A percentile compares a stretch with the other conserved stretches of the same genome.
Conservation (phyloP, 2,329 filamentous ascomycete genomes). For the Nothopassalora personata region DNA sequence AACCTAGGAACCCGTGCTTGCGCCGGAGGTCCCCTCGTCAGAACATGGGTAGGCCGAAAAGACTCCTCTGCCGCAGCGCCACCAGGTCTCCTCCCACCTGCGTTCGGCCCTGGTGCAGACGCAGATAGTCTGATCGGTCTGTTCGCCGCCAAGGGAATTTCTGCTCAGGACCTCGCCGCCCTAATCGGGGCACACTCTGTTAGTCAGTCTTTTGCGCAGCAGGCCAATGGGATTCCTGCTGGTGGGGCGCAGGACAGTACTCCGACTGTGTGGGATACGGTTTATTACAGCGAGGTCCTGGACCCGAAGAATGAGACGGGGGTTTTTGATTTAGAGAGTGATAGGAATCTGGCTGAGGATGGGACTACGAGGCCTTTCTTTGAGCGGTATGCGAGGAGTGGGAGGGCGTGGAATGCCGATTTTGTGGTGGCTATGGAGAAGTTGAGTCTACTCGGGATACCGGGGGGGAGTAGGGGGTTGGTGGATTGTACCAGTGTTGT, state of each 20-base stretch:
- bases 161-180: conserved; percentile 46
- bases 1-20: conserved; percentile 37
- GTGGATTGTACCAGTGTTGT: conserved; percentile 19
- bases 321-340: conserved; percentile 28
- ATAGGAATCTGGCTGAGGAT: conserved; percentile 25
- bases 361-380: conserved; percentile 6
- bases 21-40: conserved; percentile 15
- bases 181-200: conserved; percentile 52
- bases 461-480: conserved; percentile 10
- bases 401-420: conserved; percentile 11
- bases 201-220: conserved; percentile 41
- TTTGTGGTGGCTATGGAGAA: conserved; percentile 19
- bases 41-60: conserved; percentile 41
- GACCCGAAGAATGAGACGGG: conserved; percentile 13
- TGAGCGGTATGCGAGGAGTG: conserved; percentile 7
- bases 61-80: conserved; percentile 41
- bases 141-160: conserved; percentile 49
- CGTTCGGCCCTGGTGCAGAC: conserved; percentile 34
- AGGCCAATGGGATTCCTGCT: conserved; percentile 17
- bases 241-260: conserved; percentile 40
- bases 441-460: conserved; percentile 23
- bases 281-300: conserved; percentile 42
- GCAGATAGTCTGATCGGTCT: conserved; percentile 41
- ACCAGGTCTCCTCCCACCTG: conserved; percentile 43
- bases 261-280: conserved; percentile 46